phyloP scores from a whole-genome alignment of 2,329 filamentous ascomycete species.

The Colletotrichum nymphaeae region DNA sequence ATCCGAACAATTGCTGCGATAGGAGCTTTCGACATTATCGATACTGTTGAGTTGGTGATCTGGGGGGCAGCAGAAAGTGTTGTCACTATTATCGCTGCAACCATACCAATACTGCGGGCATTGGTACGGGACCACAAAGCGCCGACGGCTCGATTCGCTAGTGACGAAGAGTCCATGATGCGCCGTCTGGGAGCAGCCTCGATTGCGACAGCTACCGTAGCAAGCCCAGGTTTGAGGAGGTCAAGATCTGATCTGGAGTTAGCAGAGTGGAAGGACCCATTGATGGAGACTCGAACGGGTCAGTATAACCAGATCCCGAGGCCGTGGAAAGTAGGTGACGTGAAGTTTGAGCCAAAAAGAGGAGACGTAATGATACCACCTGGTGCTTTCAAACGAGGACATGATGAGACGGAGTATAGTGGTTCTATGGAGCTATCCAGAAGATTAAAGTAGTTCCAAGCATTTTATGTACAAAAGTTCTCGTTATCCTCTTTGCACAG shows the following conservation, averaged over 20 bases:
- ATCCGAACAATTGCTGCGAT: conserved; percentile 41
- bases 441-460: neutral
- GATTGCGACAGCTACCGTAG: neutral
- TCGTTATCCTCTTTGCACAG: neutral
- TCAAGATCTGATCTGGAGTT: conserved; percentile 16
- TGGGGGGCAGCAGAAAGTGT: conserved; percentile 44
- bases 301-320: neutral
- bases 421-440: neutral
- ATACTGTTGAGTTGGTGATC: conserved; percentile 40
- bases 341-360: neutral
- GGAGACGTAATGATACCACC: neutral
- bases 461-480: neutral
- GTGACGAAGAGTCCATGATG: conserved; percentile 26
- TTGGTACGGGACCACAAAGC: conserved; percentile 37
- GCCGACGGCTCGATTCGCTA: conserved; percentile 12
- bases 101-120: conserved; percentile 46
- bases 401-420: neutral
- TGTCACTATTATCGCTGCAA: conserved; percentile 47
- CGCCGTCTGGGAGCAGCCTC: conserved; percentile 4
- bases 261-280: neutral
- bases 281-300: neutral
- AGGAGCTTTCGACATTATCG: conserved; percentile 37
- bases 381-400: neutral
- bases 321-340: neutral
- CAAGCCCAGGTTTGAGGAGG: neutral